phyloP scores from a whole-genome alignment of 2,329 filamentous ascomycete genomes.

The Ceratocystis destructans region DNA sequence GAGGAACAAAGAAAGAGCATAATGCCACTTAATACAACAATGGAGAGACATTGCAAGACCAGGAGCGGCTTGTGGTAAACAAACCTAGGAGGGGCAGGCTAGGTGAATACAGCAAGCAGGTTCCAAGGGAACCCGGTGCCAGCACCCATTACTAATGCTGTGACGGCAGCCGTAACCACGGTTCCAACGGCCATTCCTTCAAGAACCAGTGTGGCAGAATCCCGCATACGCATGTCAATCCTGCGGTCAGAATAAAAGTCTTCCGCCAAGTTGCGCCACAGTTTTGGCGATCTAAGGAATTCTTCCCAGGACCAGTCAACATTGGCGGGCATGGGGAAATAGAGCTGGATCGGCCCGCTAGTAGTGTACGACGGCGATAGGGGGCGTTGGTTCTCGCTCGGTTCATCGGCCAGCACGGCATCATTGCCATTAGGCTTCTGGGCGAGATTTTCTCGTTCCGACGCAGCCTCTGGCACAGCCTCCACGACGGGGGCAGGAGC shows the following conservation, averaged over 20 bases:
- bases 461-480: no score
- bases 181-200: constrained; percentile 38
- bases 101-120: neutral
- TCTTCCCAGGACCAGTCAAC: constrained; percentile 14
- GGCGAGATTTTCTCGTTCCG: neutral
- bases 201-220: constrained; percentile 54
- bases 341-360: constrained; percentile 7
- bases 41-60: neutral
- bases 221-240: constrained; percentile 51
- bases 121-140: neutral
- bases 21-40: no score
- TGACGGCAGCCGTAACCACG: constrained; percentile 24
- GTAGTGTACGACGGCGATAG: constrained; percentile 13
- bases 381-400: neutral
- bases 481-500: neutral
- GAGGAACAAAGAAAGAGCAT: neutral
- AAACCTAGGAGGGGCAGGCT: neutral
- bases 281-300: constrained; percentile 12
- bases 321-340: constrained; percentile 14
- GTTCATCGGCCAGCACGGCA: neutral
- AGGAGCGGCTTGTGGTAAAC: neutral
- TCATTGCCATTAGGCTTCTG: neutral
- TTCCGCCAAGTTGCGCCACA: constrained; percentile 15
- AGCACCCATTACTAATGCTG: constrained; percentile 10
- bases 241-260: constrained; percentile 34